Base-by-base conservation (phyloP, 148 eudicot species). In the Pouteria glomerata region DNA sequence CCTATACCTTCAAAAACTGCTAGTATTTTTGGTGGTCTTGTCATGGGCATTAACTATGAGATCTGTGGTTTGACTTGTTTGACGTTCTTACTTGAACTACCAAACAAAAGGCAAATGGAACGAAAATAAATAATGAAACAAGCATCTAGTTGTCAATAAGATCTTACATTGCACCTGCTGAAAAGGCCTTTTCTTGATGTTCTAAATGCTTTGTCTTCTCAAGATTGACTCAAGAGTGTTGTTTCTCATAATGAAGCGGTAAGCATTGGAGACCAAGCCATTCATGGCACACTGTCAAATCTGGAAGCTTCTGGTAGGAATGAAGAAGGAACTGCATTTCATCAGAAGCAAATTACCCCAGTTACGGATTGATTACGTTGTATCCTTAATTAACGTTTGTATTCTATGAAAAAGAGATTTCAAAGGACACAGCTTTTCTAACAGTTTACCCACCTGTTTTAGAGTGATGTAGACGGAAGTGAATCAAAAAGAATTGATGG, bases 21-120 rank as follows among this genome's bases (percentile, higher is more conserved):
- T 24, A 66, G 73, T 66, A 70, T 73, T 69, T 77, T 77, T 63
- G 78, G 78, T 78, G 84, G 73, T 60, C 76, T 80, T 68, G 77
- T 82, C 42, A 66, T 79, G 70, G 74, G 82, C 66, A 14, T 42
- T 59, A 50, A 60, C 60, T 44, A 73, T 52, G 73, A 70, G 74
- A 78, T 78, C 80, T 80, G 84, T 76, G 89, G 86, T 85, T 69
- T 78, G 86, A 65, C 70, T 10, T 4, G 44, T 10, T n/a, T n/a
- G n/a, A n/a, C 71, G 74, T 67, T 48, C 52, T 50, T 57, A 19
- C 59, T 69, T 29, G 10, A 61, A 62, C 53, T 30, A 10, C n/a
- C 23, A 29, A 67, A 24, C 14, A 1, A 47, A 50, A 45, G 64
- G 27, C 19, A 45, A 31, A 35, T 31, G 8, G 18, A 35, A 72